A percentile compares a stretch with the other conserved stretches of the same genome.
Conservation (phyloP, 805 yeast genomes). For the Cyberlindnera samutprakarnensis region DNA sequence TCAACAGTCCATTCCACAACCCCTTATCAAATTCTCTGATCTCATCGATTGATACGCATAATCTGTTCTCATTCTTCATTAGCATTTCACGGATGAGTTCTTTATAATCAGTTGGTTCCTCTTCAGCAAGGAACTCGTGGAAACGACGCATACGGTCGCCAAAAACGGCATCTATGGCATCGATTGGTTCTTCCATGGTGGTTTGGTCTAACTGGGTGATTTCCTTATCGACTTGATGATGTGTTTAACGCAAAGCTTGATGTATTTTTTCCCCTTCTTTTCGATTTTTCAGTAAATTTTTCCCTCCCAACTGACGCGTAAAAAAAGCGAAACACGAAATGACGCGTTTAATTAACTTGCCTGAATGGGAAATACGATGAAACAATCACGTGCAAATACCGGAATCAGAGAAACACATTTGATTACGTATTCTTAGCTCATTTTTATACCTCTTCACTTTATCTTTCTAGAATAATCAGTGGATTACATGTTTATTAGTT, state of each 20-base stretch:
- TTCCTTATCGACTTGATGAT: too few species aligned
- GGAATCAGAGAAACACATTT: too few species aligned
- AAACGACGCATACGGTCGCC: slow-evolving; percentile 83
- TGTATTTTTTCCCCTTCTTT: neutral
- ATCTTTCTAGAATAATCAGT: too few species aligned
- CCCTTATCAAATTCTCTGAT: slow-evolving; percentile 74
- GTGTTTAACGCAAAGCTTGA: too few species aligned
- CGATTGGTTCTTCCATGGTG: slow-evolving; percentile 22
- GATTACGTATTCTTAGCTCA: too few species aligned
- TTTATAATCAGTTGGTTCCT: slow-evolving; percentile 51
- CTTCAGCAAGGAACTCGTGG: slow-evolving; percentile 74
- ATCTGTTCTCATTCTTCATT: slow-evolving; percentile 53
- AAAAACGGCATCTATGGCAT: slow-evolving; percentile 38
- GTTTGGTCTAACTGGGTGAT: too few species aligned
- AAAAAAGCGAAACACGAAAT: neutral
- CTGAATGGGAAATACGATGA: neutral
- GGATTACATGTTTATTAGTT: too few species aligned
- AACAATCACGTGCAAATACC: too few species aligned
- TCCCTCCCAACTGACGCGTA: too few species aligned
- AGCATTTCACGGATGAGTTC: slow-evolving; percentile 70
- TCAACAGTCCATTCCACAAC: slow-evolving; percentile 69
- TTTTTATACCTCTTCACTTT: too few species aligned
- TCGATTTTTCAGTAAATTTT: neutral
- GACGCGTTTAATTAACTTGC: slow-evolving; percentile 10
- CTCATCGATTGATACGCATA: slow-evolving; percentile 78